Conservation (phyloP, 2,329 filamentous ascomycete species). For the Hymenoscyphus fraxineus region DNA sequence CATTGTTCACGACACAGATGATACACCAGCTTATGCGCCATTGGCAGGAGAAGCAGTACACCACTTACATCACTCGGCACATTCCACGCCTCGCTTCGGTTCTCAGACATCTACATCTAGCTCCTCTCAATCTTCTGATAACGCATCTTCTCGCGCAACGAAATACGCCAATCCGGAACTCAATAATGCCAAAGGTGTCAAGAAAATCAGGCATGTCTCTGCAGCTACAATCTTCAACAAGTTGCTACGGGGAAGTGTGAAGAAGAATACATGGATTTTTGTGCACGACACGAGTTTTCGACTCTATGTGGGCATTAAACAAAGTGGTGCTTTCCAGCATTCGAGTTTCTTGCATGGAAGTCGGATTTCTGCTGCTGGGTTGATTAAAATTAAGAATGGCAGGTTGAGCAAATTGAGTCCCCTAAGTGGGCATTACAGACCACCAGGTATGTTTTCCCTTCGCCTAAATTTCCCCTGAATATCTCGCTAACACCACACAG, state of each 20-base stretch:
- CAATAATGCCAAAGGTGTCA: constrained; percentile 56
- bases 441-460: constrained; percentile 51
- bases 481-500: constrained; percentile 18
- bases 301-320: constrained; percentile 86
- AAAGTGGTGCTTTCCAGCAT: constrained; percentile 84
- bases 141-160: constrained; percentile 54
- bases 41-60: constrained; percentile 26
- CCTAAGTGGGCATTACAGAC: constrained; percentile 77
- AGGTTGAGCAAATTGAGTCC: constrained; percentile 70
- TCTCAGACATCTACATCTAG: constrained; percentile 13
- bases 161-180: constrained; percentile 64
- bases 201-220: constrained; percentile 63
- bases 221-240: constrained; percentile 74
- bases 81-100: not conserved
- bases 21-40: constrained; percentile 49
- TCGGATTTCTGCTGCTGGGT: constrained; percentile 75
- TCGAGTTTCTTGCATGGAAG: constrained; percentile 83
- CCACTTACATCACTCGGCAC: constrained; percentile 4
- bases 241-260: constrained; percentile 71
- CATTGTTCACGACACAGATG: constrained; percentile 60
- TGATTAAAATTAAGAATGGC: constrained; percentile 82
- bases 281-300: constrained; percentile 82
- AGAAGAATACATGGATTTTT: constrained; percentile 92
- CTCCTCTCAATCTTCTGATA: constrained; percentile 33
- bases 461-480: not conserved